phyloP scores from a whole-genome alignment of 768 basidiomycete genomes.

The Amanita rimosa region DNA sequence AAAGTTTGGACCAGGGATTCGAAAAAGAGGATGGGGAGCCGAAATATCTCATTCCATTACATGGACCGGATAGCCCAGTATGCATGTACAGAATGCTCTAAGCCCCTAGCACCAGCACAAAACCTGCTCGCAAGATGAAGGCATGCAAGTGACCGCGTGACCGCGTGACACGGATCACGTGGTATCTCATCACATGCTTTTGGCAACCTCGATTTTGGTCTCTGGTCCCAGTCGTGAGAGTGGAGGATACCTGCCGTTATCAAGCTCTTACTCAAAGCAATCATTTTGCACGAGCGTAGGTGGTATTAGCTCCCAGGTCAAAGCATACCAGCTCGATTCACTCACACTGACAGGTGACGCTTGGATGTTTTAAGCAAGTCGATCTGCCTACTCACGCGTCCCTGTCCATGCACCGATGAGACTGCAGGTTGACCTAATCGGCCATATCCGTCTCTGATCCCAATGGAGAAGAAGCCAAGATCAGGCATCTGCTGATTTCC shows the following conservation, averaged over 20 bases:
- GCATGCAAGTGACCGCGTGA: background rate
- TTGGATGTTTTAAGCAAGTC: constrained; percentile 1
- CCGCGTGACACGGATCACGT: background rate
- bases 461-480: constrained; percentile 25
- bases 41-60: constrained; percentile 27
- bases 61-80: constrained; percentile 22
- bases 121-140: no score
- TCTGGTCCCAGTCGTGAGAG: background rate
- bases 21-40: constrained; percentile 3
- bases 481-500: constrained; percentile 34
- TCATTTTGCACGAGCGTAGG: background rate
- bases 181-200: background rate
- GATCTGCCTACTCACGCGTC: constrained; percentile 2
- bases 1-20: background rate
- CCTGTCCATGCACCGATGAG: constrained; percentile 4
- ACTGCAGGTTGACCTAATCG: constrained; percentile 26
- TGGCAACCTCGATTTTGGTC: background rate
- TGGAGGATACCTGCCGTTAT: background rate
- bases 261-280: background rate
- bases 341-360: background rate
- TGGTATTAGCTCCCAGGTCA: no score
- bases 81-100: constrained; percentile 28
- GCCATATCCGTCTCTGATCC: constrained; percentile 32
- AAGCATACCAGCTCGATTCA: background rate
- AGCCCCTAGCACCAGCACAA: background rate